Base-by-base conservation (phyloP, 345 rosid species). In the Erucastrum elatum region DNA sequence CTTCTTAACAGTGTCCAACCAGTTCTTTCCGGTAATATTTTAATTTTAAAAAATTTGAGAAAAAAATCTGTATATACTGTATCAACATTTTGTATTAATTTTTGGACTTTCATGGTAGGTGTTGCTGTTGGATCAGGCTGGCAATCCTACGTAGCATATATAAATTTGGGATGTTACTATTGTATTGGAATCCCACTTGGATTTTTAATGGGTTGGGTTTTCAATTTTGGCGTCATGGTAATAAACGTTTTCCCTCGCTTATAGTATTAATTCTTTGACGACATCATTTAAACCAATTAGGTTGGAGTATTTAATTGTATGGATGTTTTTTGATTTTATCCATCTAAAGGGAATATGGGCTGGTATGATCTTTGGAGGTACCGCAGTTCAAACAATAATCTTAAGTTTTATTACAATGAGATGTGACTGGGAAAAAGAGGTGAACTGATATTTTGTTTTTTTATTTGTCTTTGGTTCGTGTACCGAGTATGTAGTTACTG, bases 41-140 rank as follows among this genome's bases (percentile, higher is more conserved):
- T 25, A 30, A 58, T 16, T 15, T 53, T 17, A 16, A 6, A 51
- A 51, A 51, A n/a, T 6, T 53, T 15, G 25, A 53, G 59, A 51
- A 16, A 53, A 12, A 53, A 51, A 51, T 13, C 56, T 51, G 8
- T 25, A 25, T 21, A 58, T 58, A 25, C 6, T 2, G 6, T 21
- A 58, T 25, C 63, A 56, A 56, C 29, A 26, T 21, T 56, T 17
- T 17, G 63, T 41, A 49, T 76, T 63, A 60, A 55, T 15, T 12
- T 68, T 15, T 29, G 16, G 16, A 15, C 8, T 1, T 3, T 60
- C 76, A 30, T 8, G 2, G 2, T 65, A 93, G 98, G 99, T 55
- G 98, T 95, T 39, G 98, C 99, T 3, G 89, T 95, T 58, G 99
- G 99, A 59, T 95, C 98, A 3, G 99, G 99, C 3, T 95, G 97